Evolutionary conservation across 352 stramenopile species (phyloP).

Genomic region (Globisporangium cystogenes): DNA sequence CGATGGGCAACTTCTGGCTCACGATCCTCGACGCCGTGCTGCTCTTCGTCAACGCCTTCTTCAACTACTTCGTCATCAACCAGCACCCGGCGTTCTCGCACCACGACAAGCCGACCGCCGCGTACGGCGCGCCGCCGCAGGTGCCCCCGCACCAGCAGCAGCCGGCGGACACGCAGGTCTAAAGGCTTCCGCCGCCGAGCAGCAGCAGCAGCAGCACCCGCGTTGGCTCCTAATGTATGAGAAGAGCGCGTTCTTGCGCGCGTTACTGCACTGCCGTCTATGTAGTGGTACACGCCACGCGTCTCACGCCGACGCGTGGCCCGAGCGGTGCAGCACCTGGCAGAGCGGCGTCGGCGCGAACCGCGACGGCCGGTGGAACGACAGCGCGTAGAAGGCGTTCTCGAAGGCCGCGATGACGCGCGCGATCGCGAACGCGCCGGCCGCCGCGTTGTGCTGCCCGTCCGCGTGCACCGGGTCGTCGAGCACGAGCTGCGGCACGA

Average conservation of each 20-base stretch:
- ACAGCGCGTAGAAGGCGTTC: constrained; percentile 74
- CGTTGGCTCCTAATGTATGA: neutral
- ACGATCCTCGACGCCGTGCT: constrained; percentile 85
- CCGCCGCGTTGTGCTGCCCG: constrained; percentile 74
- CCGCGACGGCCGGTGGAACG: constrained; percentile 64
- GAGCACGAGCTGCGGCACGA: constrained; percentile 78
- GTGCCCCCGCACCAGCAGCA: neutral
- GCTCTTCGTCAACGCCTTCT: constrained; percentile 87
- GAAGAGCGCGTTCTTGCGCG: no score
- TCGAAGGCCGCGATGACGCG: constrained; percentile 77
- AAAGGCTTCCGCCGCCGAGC: neutral
- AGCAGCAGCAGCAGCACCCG: neutral
- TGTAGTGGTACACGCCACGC: no score
- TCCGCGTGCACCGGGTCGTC: constrained; percentile 77
- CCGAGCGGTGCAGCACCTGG: constrained; percentile 76
- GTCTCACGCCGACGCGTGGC: constrained; percentile 20
- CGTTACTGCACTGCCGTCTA: no score
- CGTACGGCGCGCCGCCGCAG: constrained; percentile 6
- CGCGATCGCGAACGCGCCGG: constrained; percentile 69
- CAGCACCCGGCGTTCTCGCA: constrained; percentile 64
- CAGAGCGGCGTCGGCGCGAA: constrained; percentile 78
- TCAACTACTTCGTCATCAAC: constrained; percentile 90
- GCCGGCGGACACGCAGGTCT: constrained; percentile 8
- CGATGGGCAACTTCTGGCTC: constrained; percentile 88
- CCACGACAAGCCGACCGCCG: constrained; percentile 12